These are phyloP conservation scores for Trypanosoma mega DNA, from an alignment of 208 protist species.

Conservation along the genomic window DNA sequence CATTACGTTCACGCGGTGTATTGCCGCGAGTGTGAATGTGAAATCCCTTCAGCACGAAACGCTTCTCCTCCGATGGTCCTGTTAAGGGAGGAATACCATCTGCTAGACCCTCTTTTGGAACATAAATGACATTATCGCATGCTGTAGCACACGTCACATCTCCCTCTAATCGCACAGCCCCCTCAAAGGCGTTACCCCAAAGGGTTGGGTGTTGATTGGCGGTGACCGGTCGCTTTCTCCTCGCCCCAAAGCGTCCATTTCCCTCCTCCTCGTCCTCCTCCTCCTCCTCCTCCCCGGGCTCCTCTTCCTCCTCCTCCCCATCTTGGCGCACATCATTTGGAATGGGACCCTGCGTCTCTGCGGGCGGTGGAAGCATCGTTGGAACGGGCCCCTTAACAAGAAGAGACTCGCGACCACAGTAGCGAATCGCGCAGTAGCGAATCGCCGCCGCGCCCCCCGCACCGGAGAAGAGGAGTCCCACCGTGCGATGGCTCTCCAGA, in stretches of 20 bases:
- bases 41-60: constrained; percentile 30
- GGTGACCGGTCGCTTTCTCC: constrained; percentile 12
- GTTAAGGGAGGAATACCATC: background rate
- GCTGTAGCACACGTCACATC: constrained; percentile 57
- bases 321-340: constrained; percentile 1
- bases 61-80: constrained; percentile 21
- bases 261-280: constrained; percentile 13
- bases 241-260: background rate
- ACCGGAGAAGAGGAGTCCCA: constrained; percentile 65
- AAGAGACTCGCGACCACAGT: constrained; percentile 62
- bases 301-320: constrained; percentile 26
- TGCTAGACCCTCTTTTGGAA: constrained; percentile 18
- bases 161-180: constrained; percentile 66
- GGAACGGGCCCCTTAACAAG: constrained; percentile 56
- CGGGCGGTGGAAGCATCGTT: constrained; percentile 30
- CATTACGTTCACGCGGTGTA: too few species aligned
- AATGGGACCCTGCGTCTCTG: constrained; percentile 14
- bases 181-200: constrained; percentile 49
- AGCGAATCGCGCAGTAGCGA: constrained; percentile 33
- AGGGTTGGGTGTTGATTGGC: constrained; percentile 61
- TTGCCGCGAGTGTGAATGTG: constrained; percentile 21
- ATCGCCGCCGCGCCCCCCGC: constrained; percentile 40
- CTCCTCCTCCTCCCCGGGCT: constrained; percentile 55
- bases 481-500: constrained; percentile 51
- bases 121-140: constrained; percentile 76